Evolutionary conservation across 2,329 filamentous ascomycete species (phyloP).

Genomic region (Claviceps arundinis): DNA sequence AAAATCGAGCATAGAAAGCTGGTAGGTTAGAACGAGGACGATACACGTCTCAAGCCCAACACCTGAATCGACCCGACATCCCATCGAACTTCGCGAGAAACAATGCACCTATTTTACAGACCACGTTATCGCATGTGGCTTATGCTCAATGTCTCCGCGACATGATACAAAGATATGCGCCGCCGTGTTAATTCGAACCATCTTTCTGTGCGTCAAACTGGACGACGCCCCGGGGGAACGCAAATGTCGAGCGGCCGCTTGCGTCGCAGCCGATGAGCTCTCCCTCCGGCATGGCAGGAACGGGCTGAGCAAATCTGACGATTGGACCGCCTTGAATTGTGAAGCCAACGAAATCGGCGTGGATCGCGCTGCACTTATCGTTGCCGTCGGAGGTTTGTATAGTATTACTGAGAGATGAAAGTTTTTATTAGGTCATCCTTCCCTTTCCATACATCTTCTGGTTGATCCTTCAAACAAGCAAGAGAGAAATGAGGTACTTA

Average conservation of each 20-base stretch:
- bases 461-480: background rate
- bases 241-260: conserved; percentile 23
- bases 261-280: conserved; percentile 24
- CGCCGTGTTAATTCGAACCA: too few relatives aligned
- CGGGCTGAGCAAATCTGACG: conserved; percentile 26
- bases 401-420: conserved; percentile 18
- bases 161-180: too few relatives aligned
- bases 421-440: background rate
- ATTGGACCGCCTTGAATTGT: conserved; percentile 33
- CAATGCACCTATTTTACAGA: too few relatives aligned
- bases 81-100: too few relatives aligned
- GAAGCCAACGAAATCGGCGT: conserved; percentile 29
- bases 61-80: too few relatives aligned
- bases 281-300: conserved; percentile 17
- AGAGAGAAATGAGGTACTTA: conserved; percentile 14
- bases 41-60: too few relatives aligned
- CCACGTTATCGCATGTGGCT: too few relatives aligned
- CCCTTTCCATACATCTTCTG: too few relatives aligned
- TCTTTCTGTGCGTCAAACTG: conserved; percentile 16
- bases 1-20: too few relatives aligned
- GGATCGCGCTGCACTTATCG: conserved; percentile 18
- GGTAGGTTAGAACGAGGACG: too few relatives aligned
- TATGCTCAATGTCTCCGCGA: too few relatives aligned
- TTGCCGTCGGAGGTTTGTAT: conserved; percentile 21
- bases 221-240: conserved; percentile 23